Conservation (phyloP, 352 stramenopile genomes). For the Globisporangium alternatum region DNA sequence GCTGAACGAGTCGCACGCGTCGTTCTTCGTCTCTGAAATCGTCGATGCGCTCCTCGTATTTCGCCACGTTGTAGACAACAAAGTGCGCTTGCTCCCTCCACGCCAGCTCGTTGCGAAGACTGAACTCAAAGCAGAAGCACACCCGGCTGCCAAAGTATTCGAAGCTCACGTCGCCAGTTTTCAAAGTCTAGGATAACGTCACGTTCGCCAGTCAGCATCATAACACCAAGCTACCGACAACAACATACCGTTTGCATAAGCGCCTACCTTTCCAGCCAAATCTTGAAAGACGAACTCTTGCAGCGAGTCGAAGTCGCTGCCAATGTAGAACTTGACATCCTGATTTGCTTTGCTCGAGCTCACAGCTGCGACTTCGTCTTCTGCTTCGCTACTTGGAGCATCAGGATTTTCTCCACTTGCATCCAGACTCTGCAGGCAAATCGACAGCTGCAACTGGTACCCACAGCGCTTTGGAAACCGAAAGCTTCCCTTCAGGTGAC, state of each 20-base stretch:
- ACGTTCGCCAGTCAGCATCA: not conserved
- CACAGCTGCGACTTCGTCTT: not conserved
- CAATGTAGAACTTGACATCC: constrained; percentile 42
- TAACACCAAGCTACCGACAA: not conserved
- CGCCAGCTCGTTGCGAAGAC: constrained; percentile 14
- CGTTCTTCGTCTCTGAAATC: constrained; percentile 70
- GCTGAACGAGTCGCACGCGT: constrained; percentile 38
- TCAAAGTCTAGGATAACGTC: constrained; percentile 20
- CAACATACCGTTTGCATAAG: not conserved
- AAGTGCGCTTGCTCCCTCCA: constrained; percentile 15
- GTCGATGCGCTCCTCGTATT: constrained; percentile 50
- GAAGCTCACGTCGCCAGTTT: constrained; percentile 31
- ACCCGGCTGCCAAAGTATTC: constrained; percentile 61
- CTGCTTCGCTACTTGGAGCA: not conserved
- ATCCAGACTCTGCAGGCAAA: constrained; percentile 12
- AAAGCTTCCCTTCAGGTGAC: constrained; percentile 31
- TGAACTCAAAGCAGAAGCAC: constrained; percentile 65
- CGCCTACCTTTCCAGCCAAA: constrained; percentile 33
- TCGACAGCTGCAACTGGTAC: constrained; percentile 38
- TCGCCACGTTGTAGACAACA: constrained; percentile 15
- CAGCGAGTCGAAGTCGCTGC: constrained; percentile 55
- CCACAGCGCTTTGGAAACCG: constrained; percentile 51
- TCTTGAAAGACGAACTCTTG: constrained; percentile 45
- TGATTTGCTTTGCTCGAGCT: constrained; percentile 3
- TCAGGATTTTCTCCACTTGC: not conserved